phyloP scores from a whole-genome alignment of 345 rosid species.

The Salix brachista region DNA sequence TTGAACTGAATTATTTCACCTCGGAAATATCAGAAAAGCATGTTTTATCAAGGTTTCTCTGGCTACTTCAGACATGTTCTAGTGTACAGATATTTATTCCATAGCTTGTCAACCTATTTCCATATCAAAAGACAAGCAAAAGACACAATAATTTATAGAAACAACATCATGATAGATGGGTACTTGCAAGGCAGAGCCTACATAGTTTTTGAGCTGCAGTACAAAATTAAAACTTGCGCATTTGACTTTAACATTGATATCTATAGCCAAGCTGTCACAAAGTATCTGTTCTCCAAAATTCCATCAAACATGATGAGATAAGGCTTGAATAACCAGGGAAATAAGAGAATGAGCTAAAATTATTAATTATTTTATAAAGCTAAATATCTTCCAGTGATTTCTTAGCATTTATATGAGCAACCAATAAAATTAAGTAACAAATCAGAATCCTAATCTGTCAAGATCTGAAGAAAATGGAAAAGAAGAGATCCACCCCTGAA shows the following conservation, averaged over 20 bases:
- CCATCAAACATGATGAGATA: conserved; percentile 1
- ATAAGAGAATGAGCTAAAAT: background rate
- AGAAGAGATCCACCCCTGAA: background rate
- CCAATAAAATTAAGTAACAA: background rate
- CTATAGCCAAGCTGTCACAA: background rate
- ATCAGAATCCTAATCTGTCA: background rate
- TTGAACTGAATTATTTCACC: background rate
- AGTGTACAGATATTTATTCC: no score
- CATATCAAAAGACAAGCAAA: background rate
- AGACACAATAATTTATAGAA: background rate
- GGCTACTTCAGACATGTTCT: background rate
- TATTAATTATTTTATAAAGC: background rate
- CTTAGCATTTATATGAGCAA: background rate
- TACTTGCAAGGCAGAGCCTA: background rate
- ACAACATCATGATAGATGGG: background rate
- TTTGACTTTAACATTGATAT: background rate
- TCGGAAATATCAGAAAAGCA: background rate
- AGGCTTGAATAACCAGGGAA: background rate
- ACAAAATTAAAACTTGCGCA: background rate
- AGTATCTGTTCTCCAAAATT: background rate
- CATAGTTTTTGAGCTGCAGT: background rate
- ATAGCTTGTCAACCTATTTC: background rate
- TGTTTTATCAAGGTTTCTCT: background rate
- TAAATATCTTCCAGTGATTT: background rate
- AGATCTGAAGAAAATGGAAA: background rate